These are phyloP conservation scores for Acanthamoeba culbertsoni DNA, from an alignment of 208 protist species.

Conservation along the genomic window DNA sequence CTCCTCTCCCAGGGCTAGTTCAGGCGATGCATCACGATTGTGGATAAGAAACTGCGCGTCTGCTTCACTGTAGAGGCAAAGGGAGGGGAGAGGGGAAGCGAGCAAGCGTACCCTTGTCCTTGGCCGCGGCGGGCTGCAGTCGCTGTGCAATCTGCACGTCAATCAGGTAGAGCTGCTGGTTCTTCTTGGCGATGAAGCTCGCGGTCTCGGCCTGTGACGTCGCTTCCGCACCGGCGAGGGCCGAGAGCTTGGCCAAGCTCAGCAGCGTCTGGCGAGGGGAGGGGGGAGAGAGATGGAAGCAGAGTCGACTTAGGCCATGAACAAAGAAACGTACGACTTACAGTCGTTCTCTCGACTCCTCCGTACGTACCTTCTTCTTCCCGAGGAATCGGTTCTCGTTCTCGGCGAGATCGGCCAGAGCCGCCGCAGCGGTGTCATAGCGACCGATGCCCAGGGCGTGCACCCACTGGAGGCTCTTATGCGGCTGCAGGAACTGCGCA, in stretches of 20 bases:
- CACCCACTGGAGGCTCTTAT: not conserved
- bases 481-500: not conserved
- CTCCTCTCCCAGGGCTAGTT: not conserved
- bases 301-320: not conserved
- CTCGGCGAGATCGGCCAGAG: not conserved
- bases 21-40: no score
- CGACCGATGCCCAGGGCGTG: not conserved
- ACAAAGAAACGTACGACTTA: no score
- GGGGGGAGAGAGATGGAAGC: not conserved
- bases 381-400: not conserved
- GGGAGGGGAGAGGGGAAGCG: not conserved
- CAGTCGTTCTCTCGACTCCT: no score
- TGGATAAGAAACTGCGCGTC: no score
- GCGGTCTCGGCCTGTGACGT: not conserved
- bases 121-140: not conserved
- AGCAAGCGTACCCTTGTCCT: not conserved
- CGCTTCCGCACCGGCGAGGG: not conserved
- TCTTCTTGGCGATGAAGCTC: not conserved
- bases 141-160: not conserved
- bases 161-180: not conserved
- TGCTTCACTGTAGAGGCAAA: not conserved
- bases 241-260: not conserved
- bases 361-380: constrained; percentile 1
- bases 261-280: not conserved
- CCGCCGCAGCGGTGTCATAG: not conserved